These are phyloP conservation scores for Sphaerobolus stellatus DNA, from an alignment of 1,284 basidiomycete species.

Conservation along the genomic window DNA sequence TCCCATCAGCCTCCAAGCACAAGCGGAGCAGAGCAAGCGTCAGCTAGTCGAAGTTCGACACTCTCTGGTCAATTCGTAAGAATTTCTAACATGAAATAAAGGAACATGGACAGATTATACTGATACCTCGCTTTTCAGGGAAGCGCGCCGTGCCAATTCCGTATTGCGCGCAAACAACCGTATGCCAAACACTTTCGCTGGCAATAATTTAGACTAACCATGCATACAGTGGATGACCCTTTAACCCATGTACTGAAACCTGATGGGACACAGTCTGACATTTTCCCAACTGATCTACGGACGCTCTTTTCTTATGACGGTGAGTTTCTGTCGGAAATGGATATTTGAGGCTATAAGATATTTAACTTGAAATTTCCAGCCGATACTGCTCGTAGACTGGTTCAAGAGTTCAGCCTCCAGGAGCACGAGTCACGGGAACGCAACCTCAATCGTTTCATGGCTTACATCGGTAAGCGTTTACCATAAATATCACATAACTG, in stretches of 20 bases:
- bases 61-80: conserved; percentile 54
- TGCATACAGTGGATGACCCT: conserved; percentile 35
- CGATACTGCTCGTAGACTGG: conserved; percentile 36
- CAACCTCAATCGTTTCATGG: conserved; percentile 55
- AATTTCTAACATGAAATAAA: conserved; percentile 8
- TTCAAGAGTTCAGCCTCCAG: conserved; percentile 47
- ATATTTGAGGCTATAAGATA: conserved; percentile 12
- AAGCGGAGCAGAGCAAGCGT: conserved; percentile 42
- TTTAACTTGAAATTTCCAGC: conserved; percentile 35
- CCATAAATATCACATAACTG: too few species aligned
- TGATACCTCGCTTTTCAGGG: conserved; percentile 29
- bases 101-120: neutral
- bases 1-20: conserved; percentile 45
- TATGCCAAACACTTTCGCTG: neutral
- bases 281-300: conserved; percentile 49
- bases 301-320: conserved; percentile 52
- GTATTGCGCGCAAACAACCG: conserved; percentile 38
- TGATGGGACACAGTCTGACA: conserved; percentile 45
- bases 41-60: conserved; percentile 43
- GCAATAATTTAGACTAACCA: neutral
- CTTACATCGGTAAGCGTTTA: conserved; percentile 45
- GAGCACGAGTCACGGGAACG: conserved; percentile 39
- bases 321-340: conserved; percentile 28
- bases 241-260: conserved; percentile 45
- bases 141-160: conserved; percentile 51